Percentiles rank a stretch among this genome's conserved stretches.
Conservation (phyloP, 257 asterid species). For the Ilex aquifolium region DNA sequence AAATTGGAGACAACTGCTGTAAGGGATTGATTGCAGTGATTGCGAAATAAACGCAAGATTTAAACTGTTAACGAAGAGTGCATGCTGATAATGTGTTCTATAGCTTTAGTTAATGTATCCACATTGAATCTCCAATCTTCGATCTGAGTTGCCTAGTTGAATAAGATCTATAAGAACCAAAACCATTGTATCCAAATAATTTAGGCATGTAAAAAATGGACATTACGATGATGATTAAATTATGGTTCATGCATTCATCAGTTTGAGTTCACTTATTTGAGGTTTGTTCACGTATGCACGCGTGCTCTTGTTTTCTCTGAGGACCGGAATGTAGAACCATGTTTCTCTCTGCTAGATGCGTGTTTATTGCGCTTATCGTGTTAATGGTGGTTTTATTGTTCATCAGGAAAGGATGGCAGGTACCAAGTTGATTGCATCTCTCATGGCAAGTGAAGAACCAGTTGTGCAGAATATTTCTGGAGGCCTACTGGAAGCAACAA, state of each 20-base stretch:
- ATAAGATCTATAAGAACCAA: too few species aligned
- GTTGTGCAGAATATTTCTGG: slow-evolving; percentile 48
- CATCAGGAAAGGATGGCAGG: slow-evolving; percentile 67
- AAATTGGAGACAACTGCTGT: too few species aligned
- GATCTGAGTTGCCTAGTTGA: too few species aligned
- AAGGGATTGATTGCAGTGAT: too few species aligned
- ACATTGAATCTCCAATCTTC: too few species aligned
- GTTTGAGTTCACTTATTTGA: background rate
- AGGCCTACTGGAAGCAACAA: slow-evolving; percentile 53
- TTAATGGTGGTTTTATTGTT: background rate
- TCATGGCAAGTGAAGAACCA: slow-evolving; percentile 76
- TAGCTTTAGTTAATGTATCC: too few species aligned
- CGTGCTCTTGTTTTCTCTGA: background rate
- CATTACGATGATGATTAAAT: too few species aligned
- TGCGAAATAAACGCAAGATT: background rate
- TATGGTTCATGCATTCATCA: background rate
- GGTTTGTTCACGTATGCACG: background rate
- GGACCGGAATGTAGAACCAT: background rate
- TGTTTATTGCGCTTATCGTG: background rate
- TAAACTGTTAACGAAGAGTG: too few species aligned
- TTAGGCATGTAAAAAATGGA: too few species aligned
- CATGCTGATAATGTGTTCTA: too few species aligned
- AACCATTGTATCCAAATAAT: too few species aligned
- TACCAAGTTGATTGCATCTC: slow-evolving; percentile 58
- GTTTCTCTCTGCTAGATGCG: background rate